Base-by-base conservation (phyloP, 352 stramenopile genomes). In the Globisporangium cederbergense region DNA sequence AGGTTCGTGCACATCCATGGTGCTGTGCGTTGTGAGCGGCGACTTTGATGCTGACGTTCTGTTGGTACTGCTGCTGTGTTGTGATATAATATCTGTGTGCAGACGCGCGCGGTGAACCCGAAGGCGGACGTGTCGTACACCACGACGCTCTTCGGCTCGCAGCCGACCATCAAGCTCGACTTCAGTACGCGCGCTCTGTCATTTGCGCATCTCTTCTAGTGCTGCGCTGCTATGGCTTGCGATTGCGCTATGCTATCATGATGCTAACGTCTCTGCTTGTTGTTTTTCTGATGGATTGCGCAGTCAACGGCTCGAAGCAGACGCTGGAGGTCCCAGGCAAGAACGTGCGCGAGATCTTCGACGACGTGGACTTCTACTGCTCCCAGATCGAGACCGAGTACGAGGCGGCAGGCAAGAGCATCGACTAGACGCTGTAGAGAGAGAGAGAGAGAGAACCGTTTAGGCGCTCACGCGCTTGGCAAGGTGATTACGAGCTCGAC, bases 321-420 rank as follows among this genome's bases (percentile, higher is more conserved):
- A 66, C 71, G 51, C 71, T 93, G 45, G 78, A 89, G 53, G 84
- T 92, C 14, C 76, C 82, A 20, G 66, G 68, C 75, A 90, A 89
- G 72, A 86, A 89, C 49, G 81, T 95, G 49, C 76, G 80, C 65
- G 86, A 91, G 38, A 95, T 95, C 69, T 92, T 93, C 59, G 86
- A 93, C 28, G 81, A 93, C 28, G 70, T 95, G 53, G 86, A 95
- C 68, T 88, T 81, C 55, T 84, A 86, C 71, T 95, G 86, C 79
- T 88, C 83, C 55, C 82, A 90, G 74, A 95, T 95, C 62, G 86
- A 95, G 73, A 84, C 86, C 58, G 84, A 95, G 71, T 91, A 93
- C 69, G 86, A 95, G 73, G 71, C 78, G 62, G 67, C 83, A 67
- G 86, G 86, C 72, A 95, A 95, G 80, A 68, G 58, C 66, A 93